Percentiles rank a stretch among this genome's conserved stretches.
phyloP scores from a whole-genome alignment of 2,329 filamentous ascomycete genomes.

The Hypoxylon sp. region DNA sequence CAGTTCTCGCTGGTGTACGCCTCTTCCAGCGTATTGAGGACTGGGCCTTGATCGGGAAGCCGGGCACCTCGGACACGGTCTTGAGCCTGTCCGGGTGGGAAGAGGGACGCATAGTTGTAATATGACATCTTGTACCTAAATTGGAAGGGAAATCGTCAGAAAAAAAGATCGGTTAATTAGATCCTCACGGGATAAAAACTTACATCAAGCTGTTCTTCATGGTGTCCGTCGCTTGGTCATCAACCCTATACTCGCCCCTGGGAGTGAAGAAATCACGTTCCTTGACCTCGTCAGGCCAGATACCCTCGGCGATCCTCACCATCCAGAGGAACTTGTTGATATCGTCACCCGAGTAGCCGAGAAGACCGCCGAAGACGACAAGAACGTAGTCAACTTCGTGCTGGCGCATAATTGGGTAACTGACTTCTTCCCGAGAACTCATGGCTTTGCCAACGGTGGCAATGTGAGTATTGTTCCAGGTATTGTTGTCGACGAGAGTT shows the following conservation, averaged over 20 bases:
- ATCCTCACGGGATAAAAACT: slow-evolving; percentile 55
- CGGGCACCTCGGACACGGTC: slow-evolving; percentile 88
- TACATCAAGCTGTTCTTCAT: slow-evolving; percentile 99
- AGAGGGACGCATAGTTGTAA: slow-evolving; percentile 94
- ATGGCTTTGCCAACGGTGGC: slow-evolving; percentile 99
- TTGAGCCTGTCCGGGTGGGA: slow-evolving; percentile 88
- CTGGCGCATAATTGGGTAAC: slow-evolving; percentile 97
- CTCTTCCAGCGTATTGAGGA: slow-evolving; percentile 91
- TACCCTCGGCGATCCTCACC: slow-evolving; percentile 98
- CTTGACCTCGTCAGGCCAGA: slow-evolving; percentile 99
- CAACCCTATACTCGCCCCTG: slow-evolving; percentile 94
- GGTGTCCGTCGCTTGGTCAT: slow-evolving; percentile 90
- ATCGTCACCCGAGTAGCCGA: slow-evolving; percentile 98
- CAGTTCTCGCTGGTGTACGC: slow-evolving; percentile 99
- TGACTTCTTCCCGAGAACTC: slow-evolving; percentile 97
- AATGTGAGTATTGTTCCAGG: slow-evolving; percentile 99
- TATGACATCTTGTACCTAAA: slow-evolving; percentile 99
- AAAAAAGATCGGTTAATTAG: not conserved
- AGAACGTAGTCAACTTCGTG: slow-evolving; percentile 99
- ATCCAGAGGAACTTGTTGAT: slow-evolving; percentile 99
- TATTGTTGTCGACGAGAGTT: slow-evolving; percentile 99
- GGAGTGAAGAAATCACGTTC: slow-evolving; percentile 96
- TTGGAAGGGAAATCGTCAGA: slow-evolving; percentile 16
- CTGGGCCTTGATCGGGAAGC: slow-evolving; percentile 86
- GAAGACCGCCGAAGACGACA: slow-evolving; percentile 93